A percentile compares a stretch with the other conserved stretches of the same genome.
Conservation (phyloP, 305 asterid species). For the Nicotiana rustica region DNA sequence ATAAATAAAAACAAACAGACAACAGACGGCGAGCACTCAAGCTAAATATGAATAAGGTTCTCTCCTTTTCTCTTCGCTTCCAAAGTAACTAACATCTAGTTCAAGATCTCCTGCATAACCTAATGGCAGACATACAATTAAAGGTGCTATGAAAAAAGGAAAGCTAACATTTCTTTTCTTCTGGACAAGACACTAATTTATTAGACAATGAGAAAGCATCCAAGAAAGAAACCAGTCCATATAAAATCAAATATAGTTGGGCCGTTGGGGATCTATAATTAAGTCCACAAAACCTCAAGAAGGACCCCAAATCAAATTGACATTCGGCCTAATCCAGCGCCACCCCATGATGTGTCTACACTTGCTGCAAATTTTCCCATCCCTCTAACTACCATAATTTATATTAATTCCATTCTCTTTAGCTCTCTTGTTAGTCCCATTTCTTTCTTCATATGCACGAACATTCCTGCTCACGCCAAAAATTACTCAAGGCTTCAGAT, state of each 20-base stretch:
- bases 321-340: slow-evolving; percentile 15
- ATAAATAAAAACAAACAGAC: neutral
- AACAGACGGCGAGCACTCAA: neutral
- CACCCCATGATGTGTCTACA: neutral
- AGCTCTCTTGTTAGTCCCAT: slow-evolving; percentile 19
- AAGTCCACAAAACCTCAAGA: neutral
- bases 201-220: neutral
- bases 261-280: neutral
- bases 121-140: neutral
- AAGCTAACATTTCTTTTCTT: slow-evolving; percentile 8
- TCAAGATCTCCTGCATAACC: neutral
- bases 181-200: neutral
- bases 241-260: slow-evolving; percentile 9
- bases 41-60: slow-evolving; percentile 5
- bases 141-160: neutral
- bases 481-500: neutral
- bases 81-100: slow-evolving; percentile 6
- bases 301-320: slow-evolving; percentile 15
- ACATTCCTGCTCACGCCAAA: neutral
- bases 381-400: slow-evolving; percentile 19
- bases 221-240: neutral
- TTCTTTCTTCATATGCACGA: neutral
- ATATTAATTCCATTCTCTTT: neutral
- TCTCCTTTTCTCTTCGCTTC: neutral
- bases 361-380: neutral